Percentiles rank a stretch among this genome's conserved stretches.
Evolutionary conservation across 257 asterid genomes (phyloP).

Genomic region (Nicotiana tomentosiformis): DNA sequence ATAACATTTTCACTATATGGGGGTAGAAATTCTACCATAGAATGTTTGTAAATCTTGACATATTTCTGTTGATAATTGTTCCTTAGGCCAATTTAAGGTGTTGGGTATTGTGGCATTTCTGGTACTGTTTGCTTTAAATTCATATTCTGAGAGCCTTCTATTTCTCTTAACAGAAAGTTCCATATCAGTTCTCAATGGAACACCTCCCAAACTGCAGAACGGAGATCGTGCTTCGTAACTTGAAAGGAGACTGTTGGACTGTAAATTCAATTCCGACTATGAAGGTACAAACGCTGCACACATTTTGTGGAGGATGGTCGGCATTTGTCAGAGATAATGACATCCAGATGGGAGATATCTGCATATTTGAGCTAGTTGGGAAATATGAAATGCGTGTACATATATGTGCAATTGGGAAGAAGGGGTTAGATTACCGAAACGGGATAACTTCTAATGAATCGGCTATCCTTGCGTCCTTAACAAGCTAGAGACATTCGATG

Average conservation of each 20-base stretch:
- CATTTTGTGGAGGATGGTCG: slow-evolving; percentile 98
- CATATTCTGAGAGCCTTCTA: slow-evolving; percentile 18
- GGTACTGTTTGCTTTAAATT: not conserved
- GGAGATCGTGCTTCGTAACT: slow-evolving; percentile 63
- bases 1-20: too few species aligned
- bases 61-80: not conserved
- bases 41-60: too few species aligned
- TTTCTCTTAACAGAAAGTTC: slow-evolving; percentile 56
- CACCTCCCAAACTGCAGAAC: slow-evolving; percentile 70
- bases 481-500: slow-evolving; percentile 2
- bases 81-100: not conserved
- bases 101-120: not conserved
- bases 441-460: slow-evolving; percentile 24
- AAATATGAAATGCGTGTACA: slow-evolving; percentile 83
- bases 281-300: slow-evolving; percentile 80
- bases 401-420: slow-evolving; percentile 55
- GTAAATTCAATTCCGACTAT: slow-evolving; percentile 80
- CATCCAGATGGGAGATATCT: slow-evolving; percentile 84
- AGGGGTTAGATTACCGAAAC: slow-evolving; percentile 41
- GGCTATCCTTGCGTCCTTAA: not conserved
- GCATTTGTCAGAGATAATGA: slow-evolving; percentile 86
- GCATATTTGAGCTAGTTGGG: slow-evolving; percentile 87
- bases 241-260: slow-evolving; percentile 75
- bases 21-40: too few species aligned
- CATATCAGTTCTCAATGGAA: slow-evolving; percentile 76